Percentiles rank a stretch among this genome's conserved stretches.
These are phyloP conservation scores for Osmanthus fragrans DNA, from an alignment of 257 asterid genomes.

Conservation along the genomic window DNA sequence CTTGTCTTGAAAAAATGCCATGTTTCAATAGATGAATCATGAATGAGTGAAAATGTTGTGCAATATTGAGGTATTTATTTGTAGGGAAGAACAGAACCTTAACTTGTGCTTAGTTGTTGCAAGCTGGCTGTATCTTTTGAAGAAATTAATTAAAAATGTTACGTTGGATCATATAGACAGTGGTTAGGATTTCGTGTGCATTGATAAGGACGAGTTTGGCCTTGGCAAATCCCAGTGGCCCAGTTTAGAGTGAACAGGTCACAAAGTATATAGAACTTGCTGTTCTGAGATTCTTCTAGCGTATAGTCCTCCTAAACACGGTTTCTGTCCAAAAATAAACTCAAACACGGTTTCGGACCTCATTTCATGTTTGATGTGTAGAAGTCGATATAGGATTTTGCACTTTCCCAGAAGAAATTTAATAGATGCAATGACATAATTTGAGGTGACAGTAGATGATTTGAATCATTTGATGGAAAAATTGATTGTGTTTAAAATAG, in stretches of 20 bases:
- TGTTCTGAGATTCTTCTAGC: neutral
- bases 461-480: too few species aligned
- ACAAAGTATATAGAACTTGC: slow-evolving; percentile 12
- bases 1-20: slow-evolving; percentile 34
- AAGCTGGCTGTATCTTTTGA: slow-evolving; percentile 58
- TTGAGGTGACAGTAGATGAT: too few species aligned
- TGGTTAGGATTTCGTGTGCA: slow-evolving; percentile 49
- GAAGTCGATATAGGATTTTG: neutral
- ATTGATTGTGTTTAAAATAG: too few species aligned
- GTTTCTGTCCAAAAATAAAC: neutral
- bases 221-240: slow-evolving; percentile 30
- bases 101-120: slow-evolving; percentile 67
- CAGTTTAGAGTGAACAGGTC: slow-evolving; percentile 31
- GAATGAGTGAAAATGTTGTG: slow-evolving; percentile 20
- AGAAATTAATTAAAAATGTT: slow-evolving; percentile 33
- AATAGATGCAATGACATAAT: too few species aligned
- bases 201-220: slow-evolving; percentile 46
- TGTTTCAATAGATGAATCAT: slow-evolving; percentile 25
- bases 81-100: slow-evolving; percentile 13
- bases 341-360: neutral
- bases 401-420: too few species aligned
- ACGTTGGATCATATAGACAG: slow-evolving; percentile 32
- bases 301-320: neutral
- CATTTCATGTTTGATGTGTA: neutral
- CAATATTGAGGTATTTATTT: slow-evolving; percentile 33